These are phyloP conservation scores for Pyrus hybrid DNA, from an alignment of 331 rosid species.

Conservation along the genomic window DNA sequence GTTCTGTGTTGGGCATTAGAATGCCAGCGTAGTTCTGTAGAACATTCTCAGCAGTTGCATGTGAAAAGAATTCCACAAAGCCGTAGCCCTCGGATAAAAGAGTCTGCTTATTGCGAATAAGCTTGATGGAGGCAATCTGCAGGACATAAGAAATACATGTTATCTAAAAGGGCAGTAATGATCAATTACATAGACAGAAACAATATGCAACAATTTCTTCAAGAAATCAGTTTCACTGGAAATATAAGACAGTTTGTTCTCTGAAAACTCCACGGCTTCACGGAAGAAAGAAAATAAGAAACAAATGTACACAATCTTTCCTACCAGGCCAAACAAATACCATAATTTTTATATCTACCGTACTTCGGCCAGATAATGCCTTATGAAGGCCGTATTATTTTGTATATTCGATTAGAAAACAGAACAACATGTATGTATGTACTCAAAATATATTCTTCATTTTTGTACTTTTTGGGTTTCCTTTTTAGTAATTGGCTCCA, in stretches of 20 bases:
- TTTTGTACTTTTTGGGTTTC: not conserved
- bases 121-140: slow-evolving; percentile 76
- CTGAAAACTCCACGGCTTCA: not conserved
- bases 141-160: not conserved
- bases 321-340: not conserved
- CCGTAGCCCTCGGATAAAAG: slow-evolving; percentile 90
- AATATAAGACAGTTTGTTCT: not conserved
- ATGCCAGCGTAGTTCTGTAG: slow-evolving; percentile 59
- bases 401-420: not conserved
- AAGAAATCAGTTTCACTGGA: not conserved
- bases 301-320: not conserved
- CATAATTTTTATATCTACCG: not conserved
- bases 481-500: no score
- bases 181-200: not conserved
- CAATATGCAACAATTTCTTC: not conserved
- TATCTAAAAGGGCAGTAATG: not conserved
- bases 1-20: slow-evolving; percentile 80
- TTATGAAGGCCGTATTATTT: not conserved
- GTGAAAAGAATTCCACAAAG: slow-evolving; percentile 77
- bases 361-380: not conserved
- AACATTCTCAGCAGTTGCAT: slow-evolving; percentile 74
- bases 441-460: not conserved
- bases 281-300: not conserved
- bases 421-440: not conserved
- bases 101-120: slow-evolving; percentile 87